Conservation (phyloP, 2,329 filamentous ascomycete species). For the Nemania diffusa region DNA sequence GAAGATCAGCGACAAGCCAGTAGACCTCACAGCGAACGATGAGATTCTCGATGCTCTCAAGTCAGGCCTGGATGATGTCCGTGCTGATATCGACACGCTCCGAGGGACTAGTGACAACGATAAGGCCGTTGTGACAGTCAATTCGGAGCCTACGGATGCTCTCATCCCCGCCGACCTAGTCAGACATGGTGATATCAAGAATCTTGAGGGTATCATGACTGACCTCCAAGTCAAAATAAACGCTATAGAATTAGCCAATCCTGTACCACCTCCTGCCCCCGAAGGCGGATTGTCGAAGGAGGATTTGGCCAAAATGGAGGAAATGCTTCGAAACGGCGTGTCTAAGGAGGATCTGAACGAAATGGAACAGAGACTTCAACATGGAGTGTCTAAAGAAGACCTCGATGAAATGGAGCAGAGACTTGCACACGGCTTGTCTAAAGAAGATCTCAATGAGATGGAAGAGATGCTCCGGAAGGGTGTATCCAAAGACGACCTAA, state of each 20-base stretch:
- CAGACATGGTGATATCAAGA: constrained; percentile 80
- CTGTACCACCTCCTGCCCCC: constrained; percentile 50
- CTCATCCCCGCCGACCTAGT: constrained; percentile 64
- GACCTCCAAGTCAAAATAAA: constrained; percentile 89
- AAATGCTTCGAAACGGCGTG: constrained; percentile 59
- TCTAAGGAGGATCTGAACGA: constrained; percentile 60
- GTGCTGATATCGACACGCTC: constrained; percentile 80
- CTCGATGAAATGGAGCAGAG: constrained; percentile 58
- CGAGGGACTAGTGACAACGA: constrained; percentile 62
- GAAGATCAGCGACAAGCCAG: constrained; percentile 78
- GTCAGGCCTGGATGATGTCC: constrained; percentile 79
- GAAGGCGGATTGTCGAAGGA: constrained; percentile 53
- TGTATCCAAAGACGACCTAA: constrained; percentile 55
- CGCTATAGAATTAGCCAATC: constrained; percentile 69
- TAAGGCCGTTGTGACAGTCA: constrained; percentile 54
- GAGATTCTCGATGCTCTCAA: constrained; percentile 91
- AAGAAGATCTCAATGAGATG: constrained; percentile 56
- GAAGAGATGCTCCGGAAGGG: constrained; percentile 31
- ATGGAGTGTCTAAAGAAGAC: constrained; percentile 55
- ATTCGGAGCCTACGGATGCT: constrained; percentile 61
- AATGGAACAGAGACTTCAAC: constrained; percentile 63
- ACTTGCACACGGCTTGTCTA: constrained; percentile 57
- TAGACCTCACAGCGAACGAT: constrained; percentile 84
- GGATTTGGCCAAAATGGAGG: constrained; percentile 55
- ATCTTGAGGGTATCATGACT: constrained; percentile 83